These are phyloP conservation scores for grape (Vitis vinifera) DNA, from an alignment of 164 flowering plant species.

Conservation along the genomic window DNA sequence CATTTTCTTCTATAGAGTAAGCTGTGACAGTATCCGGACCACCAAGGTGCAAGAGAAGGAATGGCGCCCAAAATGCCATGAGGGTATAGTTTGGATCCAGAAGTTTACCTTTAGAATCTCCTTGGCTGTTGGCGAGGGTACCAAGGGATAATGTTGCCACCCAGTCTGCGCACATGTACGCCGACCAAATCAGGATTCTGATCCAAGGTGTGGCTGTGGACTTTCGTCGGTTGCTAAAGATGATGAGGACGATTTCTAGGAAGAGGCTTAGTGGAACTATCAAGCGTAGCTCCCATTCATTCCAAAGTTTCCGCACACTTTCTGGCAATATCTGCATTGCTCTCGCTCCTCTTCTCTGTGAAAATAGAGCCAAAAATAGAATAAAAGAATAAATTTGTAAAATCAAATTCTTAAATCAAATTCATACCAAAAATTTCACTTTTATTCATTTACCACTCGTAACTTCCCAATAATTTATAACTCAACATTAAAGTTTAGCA, in stretches of 20 bases:
- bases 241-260: slow-evolving; percentile 5
- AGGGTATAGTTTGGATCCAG: background rate
- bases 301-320: too few relatives aligned
- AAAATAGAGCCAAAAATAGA: too few relatives aligned
- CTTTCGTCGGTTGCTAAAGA: slow-evolving; percentile 12
- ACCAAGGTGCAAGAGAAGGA: slow-evolving; percentile 31
- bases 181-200: slow-evolving; percentile 8
- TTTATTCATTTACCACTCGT: too few relatives aligned
- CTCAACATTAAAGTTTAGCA: too few relatives aligned
- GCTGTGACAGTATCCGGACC: slow-evolving; percentile 35
- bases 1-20: slow-evolving; percentile 27
- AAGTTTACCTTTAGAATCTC: background rate
- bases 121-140: background rate
- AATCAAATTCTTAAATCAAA: too few relatives aligned
- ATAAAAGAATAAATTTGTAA: too few relatives aligned
- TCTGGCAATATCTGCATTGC: too few relatives aligned
- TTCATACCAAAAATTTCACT: too few relatives aligned
- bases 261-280: slow-evolving; percentile 10
- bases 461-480: too few relatives aligned
- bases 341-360: background rate
- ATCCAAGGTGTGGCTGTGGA: background rate
- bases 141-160: slow-evolving; percentile 14
- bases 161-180: slow-evolving; percentile 19
- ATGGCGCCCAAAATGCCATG: slow-evolving; percentile 22
- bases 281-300: slow-evolving; percentile 14